A percentile compares a stretch with the other conserved stretches of the same genome.
Evolutionary conservation across 805 yeast species (phyloP).

Genomic region (Pichia kluyveri): DNA sequence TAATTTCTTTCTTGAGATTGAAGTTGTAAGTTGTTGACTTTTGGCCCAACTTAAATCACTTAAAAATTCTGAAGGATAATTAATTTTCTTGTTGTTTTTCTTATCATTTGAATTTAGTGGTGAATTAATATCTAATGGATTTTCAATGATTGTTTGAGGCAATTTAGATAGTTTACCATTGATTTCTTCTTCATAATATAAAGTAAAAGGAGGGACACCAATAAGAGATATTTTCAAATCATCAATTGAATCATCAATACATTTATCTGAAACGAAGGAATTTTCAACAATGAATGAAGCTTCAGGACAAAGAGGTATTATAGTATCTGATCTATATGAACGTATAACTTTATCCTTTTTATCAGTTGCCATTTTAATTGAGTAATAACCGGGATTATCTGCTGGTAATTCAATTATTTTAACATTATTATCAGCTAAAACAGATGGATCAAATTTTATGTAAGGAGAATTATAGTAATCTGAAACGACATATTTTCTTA

Average conservation of each 20-base stretch:
- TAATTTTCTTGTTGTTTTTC: constrained; percentile 10
- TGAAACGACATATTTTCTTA: constrained; percentile 29
- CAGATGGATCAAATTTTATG: constrained; percentile 12
- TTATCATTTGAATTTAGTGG: constrained; percentile 33
- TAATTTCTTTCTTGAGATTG: constrained; percentile 19
- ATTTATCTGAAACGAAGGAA: constrained; percentile 37
- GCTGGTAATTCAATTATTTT: constrained; percentile 61
- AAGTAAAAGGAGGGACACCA: constrained; percentile 74
- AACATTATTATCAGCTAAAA: constrained; percentile 30
- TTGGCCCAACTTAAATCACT: constrained; percentile 31
- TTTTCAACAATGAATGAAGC: constrained; percentile 36
- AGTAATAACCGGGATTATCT: constrained; percentile 66
- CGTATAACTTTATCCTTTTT: constrained; percentile 44
- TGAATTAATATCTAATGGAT: constrained; percentile 33
- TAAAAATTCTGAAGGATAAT: constrained; percentile 23
- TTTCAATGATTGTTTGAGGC: constrained; percentile 34
- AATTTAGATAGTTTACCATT: constrained; percentile 23
- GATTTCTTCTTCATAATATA: constrained; percentile 43
- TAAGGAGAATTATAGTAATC: constrained; percentile 18
- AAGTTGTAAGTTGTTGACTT: constrained; percentile 18
- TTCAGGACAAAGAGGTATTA: constrained; percentile 71
- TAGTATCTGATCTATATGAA: constrained; percentile 48
- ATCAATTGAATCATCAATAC: constrained; percentile 45
- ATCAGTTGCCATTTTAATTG: constrained; percentile 60
- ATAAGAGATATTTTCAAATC: constrained; percentile 38